A percentile compares a stretch with the other conserved stretches of the same genome.
Evolutionary conservation across 2,329 filamentous ascomycete species (phyloP).

Genomic region (Fusarium caatingaense): DNA sequence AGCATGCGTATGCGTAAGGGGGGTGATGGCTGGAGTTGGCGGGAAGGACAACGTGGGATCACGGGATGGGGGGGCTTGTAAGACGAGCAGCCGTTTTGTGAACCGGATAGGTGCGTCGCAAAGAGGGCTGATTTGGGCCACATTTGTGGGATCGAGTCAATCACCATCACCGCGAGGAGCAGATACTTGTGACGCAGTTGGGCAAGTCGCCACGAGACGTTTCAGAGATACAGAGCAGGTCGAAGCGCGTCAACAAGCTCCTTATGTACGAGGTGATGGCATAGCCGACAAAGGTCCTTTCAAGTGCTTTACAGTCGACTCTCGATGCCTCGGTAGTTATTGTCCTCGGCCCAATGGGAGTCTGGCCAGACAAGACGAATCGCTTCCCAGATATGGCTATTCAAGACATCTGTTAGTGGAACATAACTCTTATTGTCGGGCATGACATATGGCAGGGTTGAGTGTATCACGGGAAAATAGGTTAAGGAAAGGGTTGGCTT

Average conservation of each 20-base stretch:
- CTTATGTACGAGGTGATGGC: conserved; percentile 7
- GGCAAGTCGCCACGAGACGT: conserved; percentile 32
- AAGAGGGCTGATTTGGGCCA: conserved; percentile 46
- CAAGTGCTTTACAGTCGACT: conserved; percentile 73
- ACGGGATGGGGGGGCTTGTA: conserved; percentile 35
- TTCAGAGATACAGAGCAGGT: conserved; percentile 37
- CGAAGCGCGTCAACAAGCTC: conserved; percentile 23
- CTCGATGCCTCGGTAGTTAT: conserved; percentile 76
- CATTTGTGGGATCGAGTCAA: conserved; percentile 18
- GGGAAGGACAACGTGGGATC: conserved; percentile 41
- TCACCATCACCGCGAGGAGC: not conserved
- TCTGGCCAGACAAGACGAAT: conserved; percentile 93
- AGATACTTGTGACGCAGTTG: conserved; percentile 12
- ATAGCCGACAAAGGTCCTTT: conserved; percentile 2
- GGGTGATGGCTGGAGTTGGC: conserved; percentile 6
- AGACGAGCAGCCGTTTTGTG: conserved; percentile 36
- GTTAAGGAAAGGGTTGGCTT: conserved; percentile 63
- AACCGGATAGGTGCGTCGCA: conserved; percentile 45
- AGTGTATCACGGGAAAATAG: conserved; percentile 33
- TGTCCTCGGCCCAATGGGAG: conserved; percentile 81
- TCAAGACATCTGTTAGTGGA: conserved; percentile 48
- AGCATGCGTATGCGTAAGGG: conserved; percentile 27
- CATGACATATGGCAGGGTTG: conserved; percentile 31
- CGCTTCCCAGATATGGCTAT: conserved; percentile 92
- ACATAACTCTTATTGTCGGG: conserved; percentile 33